Conservation (phyloP, 2,329 filamentous ascomycete genomes). For the Cladophialophora psammophila region DNA sequence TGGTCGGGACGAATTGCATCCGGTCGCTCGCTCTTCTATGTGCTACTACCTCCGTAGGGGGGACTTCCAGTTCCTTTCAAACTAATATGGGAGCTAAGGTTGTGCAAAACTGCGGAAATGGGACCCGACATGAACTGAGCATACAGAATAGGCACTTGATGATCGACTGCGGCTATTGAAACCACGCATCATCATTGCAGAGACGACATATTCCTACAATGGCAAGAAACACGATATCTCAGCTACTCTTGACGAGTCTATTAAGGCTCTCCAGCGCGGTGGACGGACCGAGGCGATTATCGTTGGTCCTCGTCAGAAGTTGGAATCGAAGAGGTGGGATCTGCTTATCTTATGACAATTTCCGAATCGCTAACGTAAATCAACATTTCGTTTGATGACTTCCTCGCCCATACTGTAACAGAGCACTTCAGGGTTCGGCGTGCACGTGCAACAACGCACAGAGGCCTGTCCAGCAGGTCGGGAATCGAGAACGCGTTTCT, state of each 20-base stretch:
- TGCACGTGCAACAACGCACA: too few species aligned
- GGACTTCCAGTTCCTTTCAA: slow-evolving; percentile 15
- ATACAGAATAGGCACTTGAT: neutral
- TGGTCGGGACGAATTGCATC: slow-evolving; percentile 12
- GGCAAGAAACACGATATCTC: slow-evolving; percentile 3
- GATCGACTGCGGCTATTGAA: slow-evolving; percentile 9
- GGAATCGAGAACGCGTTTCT: too few species aligned
- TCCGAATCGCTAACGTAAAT: too few species aligned
- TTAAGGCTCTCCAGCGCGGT: neutral
- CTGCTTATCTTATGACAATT: too few species aligned
- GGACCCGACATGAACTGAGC: too few species aligned
- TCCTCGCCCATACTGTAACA: neutral
- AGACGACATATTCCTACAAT: slow-evolving; percentile 13
- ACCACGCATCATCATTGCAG: slow-evolving; percentile 13
- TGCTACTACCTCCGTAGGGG: slow-evolving; percentile 12
- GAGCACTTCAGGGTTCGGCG: too few species aligned
- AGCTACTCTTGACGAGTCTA: neutral
- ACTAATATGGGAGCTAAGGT: slow-evolving; percentile 20
- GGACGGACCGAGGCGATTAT: neutral
- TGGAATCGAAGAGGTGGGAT: neutral
- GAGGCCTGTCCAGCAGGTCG: too few species aligned
- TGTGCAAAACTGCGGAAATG: neutral
- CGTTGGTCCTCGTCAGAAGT: neutral
- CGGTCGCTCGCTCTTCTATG: slow-evolving; percentile 9
- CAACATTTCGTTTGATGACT: neutral